phyloP scores from a whole-genome alignment of 2,329 filamentous ascomycete species.

The Lachnellula hyalina region DNA sequence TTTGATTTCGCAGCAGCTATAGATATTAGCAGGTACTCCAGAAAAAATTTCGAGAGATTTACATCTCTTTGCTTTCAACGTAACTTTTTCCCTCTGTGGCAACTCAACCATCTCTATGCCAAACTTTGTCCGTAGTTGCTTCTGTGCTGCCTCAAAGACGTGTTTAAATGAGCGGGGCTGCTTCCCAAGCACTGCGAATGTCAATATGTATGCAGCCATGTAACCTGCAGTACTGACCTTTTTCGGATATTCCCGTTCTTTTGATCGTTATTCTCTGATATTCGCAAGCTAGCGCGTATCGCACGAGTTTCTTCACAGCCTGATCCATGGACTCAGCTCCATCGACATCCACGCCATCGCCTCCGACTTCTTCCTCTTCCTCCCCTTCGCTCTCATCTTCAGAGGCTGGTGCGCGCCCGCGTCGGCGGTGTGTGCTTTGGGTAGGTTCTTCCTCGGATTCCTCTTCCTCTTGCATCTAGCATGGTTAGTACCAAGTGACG shows the following conservation, averaged over 20 bases:
- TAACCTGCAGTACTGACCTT: constrained; percentile 39
- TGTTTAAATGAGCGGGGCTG: constrained; percentile 65
- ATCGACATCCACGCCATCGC: constrained; percentile 23
- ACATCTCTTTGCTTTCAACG: constrained; percentile 74
- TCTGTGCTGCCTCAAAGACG: constrained; percentile 74
- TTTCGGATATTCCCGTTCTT: constrained; percentile 57
- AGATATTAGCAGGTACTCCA: not conserved
- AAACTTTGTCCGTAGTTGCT: constrained; percentile 64
- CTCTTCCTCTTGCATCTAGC: constrained; percentile 21
- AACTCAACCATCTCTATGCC: constrained; percentile 92
- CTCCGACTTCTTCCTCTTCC: constrained; percentile 13
- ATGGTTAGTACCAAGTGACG: constrained; percentile 6
- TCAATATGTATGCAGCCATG: not conserved
- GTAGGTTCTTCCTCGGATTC: constrained; percentile 24
- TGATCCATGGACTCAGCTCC: constrained; percentile 35
- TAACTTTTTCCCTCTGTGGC: constrained; percentile 73
- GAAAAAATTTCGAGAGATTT: constrained; percentile 21
- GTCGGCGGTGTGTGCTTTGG: constrained; percentile 21
- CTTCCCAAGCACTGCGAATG: constrained; percentile 30
- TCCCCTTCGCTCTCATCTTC: constrained; percentile 27
- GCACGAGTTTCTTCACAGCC: constrained; percentile 61
- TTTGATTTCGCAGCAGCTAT: constrained; percentile 27
- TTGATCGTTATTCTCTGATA: constrained; percentile 55
- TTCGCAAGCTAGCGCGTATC: constrained; percentile 62
- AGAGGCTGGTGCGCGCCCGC: constrained; percentile 12